A percentile compares a stretch with the other conserved stretches of the same genome.
phyloP scores from a whole-genome alignment of 1,284 basidiomycete genomes.

The Stereum hirsutum region DNA sequence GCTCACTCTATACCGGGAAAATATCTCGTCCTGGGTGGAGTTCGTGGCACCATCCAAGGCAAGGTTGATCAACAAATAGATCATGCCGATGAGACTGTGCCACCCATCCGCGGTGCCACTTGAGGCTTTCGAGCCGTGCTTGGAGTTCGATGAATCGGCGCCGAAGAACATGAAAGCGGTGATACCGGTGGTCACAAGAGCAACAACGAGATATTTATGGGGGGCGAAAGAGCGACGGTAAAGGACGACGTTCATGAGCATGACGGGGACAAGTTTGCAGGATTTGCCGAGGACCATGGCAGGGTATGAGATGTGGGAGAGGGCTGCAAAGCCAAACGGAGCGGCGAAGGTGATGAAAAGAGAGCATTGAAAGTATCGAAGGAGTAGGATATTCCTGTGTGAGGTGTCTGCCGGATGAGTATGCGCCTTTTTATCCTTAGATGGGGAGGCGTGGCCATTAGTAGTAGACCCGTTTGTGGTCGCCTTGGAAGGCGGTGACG shows the following conservation, averaged over 20 bases:
- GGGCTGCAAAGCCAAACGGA: conserved; percentile 91
- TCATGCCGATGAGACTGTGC: conserved; percentile 53
- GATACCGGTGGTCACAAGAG: conserved; percentile 89
- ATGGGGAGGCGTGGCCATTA: conserved; percentile 20
- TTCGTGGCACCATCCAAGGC: conserved; percentile 91
- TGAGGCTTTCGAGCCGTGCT: conserved; percentile 27
- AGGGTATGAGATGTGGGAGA: conserved; percentile 95
- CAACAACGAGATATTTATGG: conserved; percentile 92
- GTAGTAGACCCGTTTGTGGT: conserved; percentile 10
- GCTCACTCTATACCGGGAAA: conserved; percentile 65
- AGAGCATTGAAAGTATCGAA: conserved; percentile 76
- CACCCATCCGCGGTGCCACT: conserved; percentile 28
- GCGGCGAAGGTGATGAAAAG: conserved; percentile 87
- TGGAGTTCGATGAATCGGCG: conserved; percentile 38
- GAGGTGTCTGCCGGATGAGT: conserved; percentile 22
- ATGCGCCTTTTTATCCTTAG: no score
- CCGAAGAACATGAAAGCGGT: conserved; percentile 92
- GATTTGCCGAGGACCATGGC: conserved; percentile 98
- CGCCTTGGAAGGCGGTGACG: conserved; percentile 13
- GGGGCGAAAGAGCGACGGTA: conserved; percentile 87
- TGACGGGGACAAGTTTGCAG: conserved; percentile 95
- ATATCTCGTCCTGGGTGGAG: conserved; percentile 98
- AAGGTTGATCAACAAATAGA: conserved; percentile 79
- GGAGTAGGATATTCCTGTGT: conserved; percentile 47
- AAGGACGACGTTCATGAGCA: conserved; percentile 89